phyloP scores from a whole-genome alignment of 805 yeast genomes.

The Wickerhamiella occidentalis region DNA sequence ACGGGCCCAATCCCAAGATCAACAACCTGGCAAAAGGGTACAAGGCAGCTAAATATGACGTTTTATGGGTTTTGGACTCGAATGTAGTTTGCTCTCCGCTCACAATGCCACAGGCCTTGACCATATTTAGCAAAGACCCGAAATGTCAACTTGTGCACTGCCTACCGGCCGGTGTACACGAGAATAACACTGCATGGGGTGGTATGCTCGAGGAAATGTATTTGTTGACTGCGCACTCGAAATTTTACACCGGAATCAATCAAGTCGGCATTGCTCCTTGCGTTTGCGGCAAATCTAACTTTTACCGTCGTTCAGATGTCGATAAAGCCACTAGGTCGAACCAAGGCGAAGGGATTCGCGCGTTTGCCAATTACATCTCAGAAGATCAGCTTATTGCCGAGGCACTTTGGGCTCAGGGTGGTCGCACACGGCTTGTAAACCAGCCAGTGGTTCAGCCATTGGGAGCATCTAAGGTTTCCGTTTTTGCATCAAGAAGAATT shows the following conservation, averaged over 20 bases:
- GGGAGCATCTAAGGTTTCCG: conserved; percentile 32
- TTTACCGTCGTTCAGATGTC: conserved; percentile 56
- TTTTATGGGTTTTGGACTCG: conserved; percentile 76
- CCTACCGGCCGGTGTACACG: conserved; percentile 38
- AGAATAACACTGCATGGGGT: conserved; percentile 35
- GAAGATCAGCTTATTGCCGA: conserved; percentile 91
- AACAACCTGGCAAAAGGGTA: conserved; percentile 80
- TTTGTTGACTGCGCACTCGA: conserved; percentile 69
- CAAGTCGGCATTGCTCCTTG: conserved; percentile 70
- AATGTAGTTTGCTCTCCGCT: conserved; percentile 68
- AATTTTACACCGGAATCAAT: conserved; percentile 71
- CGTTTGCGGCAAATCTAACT: conserved; percentile 79
- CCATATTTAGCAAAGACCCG: conserved; percentile 30
- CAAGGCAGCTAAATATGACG: conserved; percentile 51
- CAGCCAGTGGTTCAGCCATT: conserved; percentile 73
- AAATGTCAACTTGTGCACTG: conserved; percentile 63
- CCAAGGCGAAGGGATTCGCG: conserved; percentile 39
- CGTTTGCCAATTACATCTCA: conserved; percentile 72
- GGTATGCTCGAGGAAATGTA: conserved; percentile 76
- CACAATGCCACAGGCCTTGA: conserved; percentile 52
- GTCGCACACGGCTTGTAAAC: conserved; percentile 65
- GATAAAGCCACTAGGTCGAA: conserved; percentile 25
- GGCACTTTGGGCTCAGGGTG: conserved; percentile 64
- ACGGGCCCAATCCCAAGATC: conserved; percentile 82
- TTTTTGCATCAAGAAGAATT: conserved; percentile 55